A percentile compares a stretch with the other conserved stretches of the same genome.
Evolutionary conservation across 2,329 filamentous ascomycete species (phyloP).

Genomic region (Penicillium hordei): DNA sequence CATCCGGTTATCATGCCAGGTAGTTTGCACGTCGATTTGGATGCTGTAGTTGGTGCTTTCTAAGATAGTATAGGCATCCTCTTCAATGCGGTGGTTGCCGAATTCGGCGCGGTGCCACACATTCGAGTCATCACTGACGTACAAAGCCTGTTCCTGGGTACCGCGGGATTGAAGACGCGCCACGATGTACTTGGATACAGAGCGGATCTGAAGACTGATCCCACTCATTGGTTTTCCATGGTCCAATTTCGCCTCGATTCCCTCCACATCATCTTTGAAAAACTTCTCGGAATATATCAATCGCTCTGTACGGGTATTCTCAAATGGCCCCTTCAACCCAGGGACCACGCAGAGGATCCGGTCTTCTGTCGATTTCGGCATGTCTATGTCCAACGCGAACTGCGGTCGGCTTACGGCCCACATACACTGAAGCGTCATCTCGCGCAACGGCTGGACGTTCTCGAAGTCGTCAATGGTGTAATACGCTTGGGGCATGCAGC

Average conservation of each 20-base stretch:
- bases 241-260: slow-evolving; percentile 73
- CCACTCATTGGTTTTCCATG: slow-evolving; percentile 72
- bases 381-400: slow-evolving; percentile 59
- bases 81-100: slow-evolving; percentile 78
- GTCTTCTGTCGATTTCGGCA: slow-evolving; percentile 63
- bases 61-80: slow-evolving; percentile 84
- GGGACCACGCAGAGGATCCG: slow-evolving; percentile 78
- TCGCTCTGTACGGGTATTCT: slow-evolving; percentile 64
- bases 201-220: slow-evolving; percentile 70
- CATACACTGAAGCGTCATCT: slow-evolving; percentile 72
- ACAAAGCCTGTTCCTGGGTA: slow-evolving; percentile 89
- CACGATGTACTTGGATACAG: slow-evolving; percentile 83
- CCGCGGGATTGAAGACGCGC: slow-evolving; percentile 75
- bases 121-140: slow-evolving; percentile 77
- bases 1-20: slow-evolving; percentile 63
- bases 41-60: slow-evolving; percentile 98
- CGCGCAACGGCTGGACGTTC: slow-evolving; percentile 62
- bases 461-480: slow-evolving; percentile 89
- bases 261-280: slow-evolving; percentile 61
- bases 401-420: slow-evolving; percentile 78
- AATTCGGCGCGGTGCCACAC: slow-evolving; percentile 93
- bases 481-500: slow-evolving; percentile 62
- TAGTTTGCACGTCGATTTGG: slow-evolving; percentile 87
- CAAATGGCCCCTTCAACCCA: slow-evolving; percentile 68
- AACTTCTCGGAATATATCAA: slow-evolving; percentile 80